A percentile compares a stretch with the other conserved stretches of the same genome.
Conservation (phyloP, 805 yeast genomes). For the Metschnikowia baotianmanensis region DNA sequence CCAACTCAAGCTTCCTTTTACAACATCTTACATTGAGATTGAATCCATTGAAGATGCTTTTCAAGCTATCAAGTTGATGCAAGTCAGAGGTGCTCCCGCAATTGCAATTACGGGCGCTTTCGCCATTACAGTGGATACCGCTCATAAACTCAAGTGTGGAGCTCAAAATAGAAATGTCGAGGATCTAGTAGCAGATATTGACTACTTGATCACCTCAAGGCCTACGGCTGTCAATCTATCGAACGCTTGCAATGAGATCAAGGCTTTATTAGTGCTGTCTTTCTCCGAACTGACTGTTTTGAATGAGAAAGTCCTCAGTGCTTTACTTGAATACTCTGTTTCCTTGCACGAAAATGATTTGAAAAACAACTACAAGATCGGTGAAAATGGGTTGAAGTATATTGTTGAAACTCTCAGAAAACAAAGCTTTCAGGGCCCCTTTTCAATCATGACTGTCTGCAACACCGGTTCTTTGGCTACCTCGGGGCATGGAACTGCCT, state of each 20-base stretch:
- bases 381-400: conserved; percentile 76
- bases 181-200: conserved; percentile 48
- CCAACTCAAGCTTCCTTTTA: conserved; percentile 80
- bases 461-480: conserved; percentile 97
- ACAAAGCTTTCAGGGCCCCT: conserved; percentile 57
- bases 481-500: conserved; percentile 95
- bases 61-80: conserved; percentile 84
- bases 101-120: conserved; percentile 93
- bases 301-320: conserved; percentile 23
- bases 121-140: conserved; percentile 73
- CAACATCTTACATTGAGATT: conserved; percentile 65
- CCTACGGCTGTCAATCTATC: conserved; percentile 95
- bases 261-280: conserved; percentile 24
- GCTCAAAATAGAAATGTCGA: conserved; percentile 24
- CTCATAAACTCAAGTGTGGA: conserved; percentile 25
- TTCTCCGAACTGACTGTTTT: conserved; percentile 19
- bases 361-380: conserved; percentile 72
- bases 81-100: conserved; percentile 98
- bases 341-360: conserved; percentile 72
- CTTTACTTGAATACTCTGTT: conserved; percentile 46
- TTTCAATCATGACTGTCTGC: conserved; percentile 87
- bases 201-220: conserved; percentile 69
- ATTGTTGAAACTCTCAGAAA: conserved; percentile 44
- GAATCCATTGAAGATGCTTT: conserved; percentile 70
- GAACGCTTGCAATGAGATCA: conserved; percentile 63